Base-by-base conservation (phyloP, 768 basidiomycete species). In the Piloderma croceum region DNA sequence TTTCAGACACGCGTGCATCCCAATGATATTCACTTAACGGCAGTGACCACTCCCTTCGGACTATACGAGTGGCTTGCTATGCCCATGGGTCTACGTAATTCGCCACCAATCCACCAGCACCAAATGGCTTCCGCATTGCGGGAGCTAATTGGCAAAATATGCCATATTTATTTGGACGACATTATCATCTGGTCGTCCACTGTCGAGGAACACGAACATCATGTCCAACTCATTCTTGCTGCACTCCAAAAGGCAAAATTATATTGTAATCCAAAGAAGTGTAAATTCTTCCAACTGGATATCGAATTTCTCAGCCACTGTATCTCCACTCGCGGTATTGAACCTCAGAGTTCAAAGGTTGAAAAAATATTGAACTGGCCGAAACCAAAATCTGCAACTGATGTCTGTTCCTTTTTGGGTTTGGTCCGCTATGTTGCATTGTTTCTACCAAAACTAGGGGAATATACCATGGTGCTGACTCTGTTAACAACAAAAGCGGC, bases 111-210 rank as follows among this genome's bases (percentile, higher is more conserved):
- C n/a, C n/a, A n/a, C n/a, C n/a, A n/a, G n/a, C 0, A 62, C 63
- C 0, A 57, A 64, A 40, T 67, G 62, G 0, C 34, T 61, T 6
- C 42, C 49, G n/a, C 69, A 68, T 43, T n/a, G n/a, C n/a, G n/a
- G n/a, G n/a, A n/a, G n/a, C n/a, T n/a, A n/a, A 73, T 39, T n/a
- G n/a, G n/a, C n/a, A n/a, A n/a, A n/a, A n/a, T n/a, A n/a, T n/a
- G n/a, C n/a, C n/a, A n/a, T n/a, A 58, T 69, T 0, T 73, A 73
- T 42, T 50, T 73, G 0, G 67, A 74, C 40, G 62, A 73, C 37
- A 67, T 73, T 31, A 52, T 74, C 13, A 69, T 73, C 19, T 73
- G 65, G 63, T 74, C 68, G 0, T 7, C 66, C 0, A 44, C 52
- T 0, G 13, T 64, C 0, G 62, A 61, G 3, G 61, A 69, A 38